Conservation (phyloP, 331 rosid species). For the Quercus tomentella region DNA sequence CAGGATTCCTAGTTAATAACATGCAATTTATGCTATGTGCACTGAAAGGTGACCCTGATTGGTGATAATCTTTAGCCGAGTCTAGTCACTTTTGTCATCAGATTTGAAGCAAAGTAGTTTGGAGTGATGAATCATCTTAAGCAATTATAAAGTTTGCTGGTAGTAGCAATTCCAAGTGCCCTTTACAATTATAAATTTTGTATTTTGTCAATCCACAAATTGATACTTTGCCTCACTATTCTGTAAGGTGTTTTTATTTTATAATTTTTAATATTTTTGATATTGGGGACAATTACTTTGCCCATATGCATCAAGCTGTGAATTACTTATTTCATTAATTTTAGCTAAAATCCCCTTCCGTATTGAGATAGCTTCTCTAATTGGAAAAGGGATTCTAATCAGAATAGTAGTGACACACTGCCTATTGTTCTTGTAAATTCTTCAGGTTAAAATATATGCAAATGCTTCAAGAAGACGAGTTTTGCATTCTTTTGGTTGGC, state of each 20-base stretch:
- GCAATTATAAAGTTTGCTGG: background rate
- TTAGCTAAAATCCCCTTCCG: too few relatives aligned
- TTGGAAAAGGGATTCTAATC: background rate
- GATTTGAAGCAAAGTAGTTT: background rate
- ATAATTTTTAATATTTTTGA: too few relatives aligned
- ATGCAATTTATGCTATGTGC: background rate
- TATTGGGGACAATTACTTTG: too few relatives aligned
- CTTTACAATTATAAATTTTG: background rate
- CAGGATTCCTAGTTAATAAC: background rate
- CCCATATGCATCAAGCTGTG: too few relatives aligned
- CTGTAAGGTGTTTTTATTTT: too few relatives aligned
- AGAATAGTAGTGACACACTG: background rate
- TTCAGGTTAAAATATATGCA: conserved; percentile 42
- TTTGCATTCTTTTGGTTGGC: conserved; percentile 43
- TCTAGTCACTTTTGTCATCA: background rate
- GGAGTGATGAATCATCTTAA: background rate
- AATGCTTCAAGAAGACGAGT: conserved; percentile 50
- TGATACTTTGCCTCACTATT: too few relatives aligned
- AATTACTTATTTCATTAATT: too few relatives aligned
- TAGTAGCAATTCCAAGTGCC: background rate
- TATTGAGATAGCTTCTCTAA: background rate
- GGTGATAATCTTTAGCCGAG: background rate
- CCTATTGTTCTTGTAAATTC: background rate
- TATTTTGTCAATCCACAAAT: too few relatives aligned
- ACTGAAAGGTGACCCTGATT: background rate